A percentile compares a stretch with the other conserved stretches of the same genome.
These are phyloP conservation scores for Platanthera zijinensis DNA, from an alignment of 106 monocot genomes.

Conservation along the genomic window DNA sequence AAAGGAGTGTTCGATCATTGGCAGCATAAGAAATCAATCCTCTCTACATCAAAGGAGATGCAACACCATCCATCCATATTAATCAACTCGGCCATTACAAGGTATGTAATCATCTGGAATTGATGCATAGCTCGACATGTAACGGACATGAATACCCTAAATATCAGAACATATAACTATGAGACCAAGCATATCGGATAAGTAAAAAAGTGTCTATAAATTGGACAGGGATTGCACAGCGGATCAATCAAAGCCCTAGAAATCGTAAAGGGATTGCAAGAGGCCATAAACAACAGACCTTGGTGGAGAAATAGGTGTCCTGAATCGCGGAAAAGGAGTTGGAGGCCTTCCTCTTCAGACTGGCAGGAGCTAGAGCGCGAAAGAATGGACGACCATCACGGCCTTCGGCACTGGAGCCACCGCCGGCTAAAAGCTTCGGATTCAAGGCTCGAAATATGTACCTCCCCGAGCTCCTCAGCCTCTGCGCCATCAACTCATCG, in stretches of 20 bases:
- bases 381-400: neutral
- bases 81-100: neutral
- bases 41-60: neutral
- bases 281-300: constrained; percentile 1
- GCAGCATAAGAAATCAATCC: neutral
- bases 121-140: neutral
- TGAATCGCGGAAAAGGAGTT: constrained; percentile 15
- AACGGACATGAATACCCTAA: neutral
- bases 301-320: constrained; percentile 18
- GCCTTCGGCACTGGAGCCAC: neutral
- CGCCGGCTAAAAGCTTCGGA: neutral
- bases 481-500: constrained; percentile 1
- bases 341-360: constrained; percentile 20
- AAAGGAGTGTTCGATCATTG: neutral
- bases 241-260: neutral
- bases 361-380: constrained; percentile 5
- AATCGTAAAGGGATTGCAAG: neutral
- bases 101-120: neutral
- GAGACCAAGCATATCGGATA: neutral
- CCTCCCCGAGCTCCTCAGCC: constrained; percentile 6
- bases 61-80: neutral
- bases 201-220: neutral
- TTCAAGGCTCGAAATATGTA: constrained; percentile 1
- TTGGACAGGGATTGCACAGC: neutral
- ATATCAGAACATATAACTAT: neutral